Percentiles rank a stretch among this genome's conserved stretches.
Evolutionary conservation across 2,329 filamentous ascomycete genomes (phyloP).

Genomic region (Phialophora chinensis): DNA sequence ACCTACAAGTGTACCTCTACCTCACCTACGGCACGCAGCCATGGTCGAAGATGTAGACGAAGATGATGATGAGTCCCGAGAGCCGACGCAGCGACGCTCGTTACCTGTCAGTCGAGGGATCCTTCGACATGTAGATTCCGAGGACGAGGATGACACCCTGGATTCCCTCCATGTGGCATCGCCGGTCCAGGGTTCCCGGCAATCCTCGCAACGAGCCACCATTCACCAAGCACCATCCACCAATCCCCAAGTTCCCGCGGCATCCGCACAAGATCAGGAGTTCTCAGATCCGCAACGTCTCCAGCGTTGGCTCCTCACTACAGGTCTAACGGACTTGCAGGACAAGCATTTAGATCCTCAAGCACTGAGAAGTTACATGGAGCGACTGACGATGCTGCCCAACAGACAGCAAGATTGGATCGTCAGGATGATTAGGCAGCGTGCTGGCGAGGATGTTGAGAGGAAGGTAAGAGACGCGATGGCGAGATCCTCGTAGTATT

Average conservation of each 20-base stretch:
- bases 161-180: not conserved
- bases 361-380: slow-evolving; percentile 31
- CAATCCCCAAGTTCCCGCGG: not conserved
- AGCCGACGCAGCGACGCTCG: not conserved
- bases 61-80: slow-evolving; percentile 21
- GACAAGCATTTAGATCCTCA: slow-evolving; percentile 19
- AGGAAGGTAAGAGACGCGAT: slow-evolving; percentile 20
- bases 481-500: not conserved
- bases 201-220: not conserved
- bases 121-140: slow-evolving; percentile 35
- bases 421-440: slow-evolving; percentile 36
- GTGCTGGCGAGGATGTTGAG: slow-evolving; percentile 34
- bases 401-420: slow-evolving; percentile 38
- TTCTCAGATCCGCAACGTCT: slow-evolving; percentile 38
- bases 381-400: slow-evolving; percentile 31
- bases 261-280: slow-evolving; percentile 21
- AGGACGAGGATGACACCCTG: slow-evolving; percentile 29
- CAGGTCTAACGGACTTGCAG: slow-evolving; percentile 36
- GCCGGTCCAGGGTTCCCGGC: not conserved
- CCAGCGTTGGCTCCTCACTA: slow-evolving; percentile 40
- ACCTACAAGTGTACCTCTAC: not conserved
- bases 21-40: slow-evolving; percentile 31
- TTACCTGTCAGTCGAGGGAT: slow-evolving; percentile 17
- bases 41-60: slow-evolving; percentile 38
- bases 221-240: not conserved